Base-by-base conservation (phyloP, 176 grass and related monocot genomes). In the Calamus simplicifolius region DNA sequence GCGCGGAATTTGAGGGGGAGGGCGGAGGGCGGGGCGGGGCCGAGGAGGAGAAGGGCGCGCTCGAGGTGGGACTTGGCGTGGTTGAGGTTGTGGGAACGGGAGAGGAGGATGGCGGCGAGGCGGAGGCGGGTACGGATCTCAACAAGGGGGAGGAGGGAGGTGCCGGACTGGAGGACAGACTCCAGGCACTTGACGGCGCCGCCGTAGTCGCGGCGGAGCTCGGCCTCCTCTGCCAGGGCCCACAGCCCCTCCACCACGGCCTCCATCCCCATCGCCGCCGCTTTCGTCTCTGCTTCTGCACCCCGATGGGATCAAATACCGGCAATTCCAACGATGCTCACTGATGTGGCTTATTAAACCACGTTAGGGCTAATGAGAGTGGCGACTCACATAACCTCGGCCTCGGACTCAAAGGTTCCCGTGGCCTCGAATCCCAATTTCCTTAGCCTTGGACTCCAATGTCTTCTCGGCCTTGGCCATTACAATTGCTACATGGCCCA, bases 1-100 rank as follows among this genome's bases (percentile, higher is more conserved):
- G 87, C 84, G 3, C 81, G 67, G 49, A 97, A 84, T 81, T 91
- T 97, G 72, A 97, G 87, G 18, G 61, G 49, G 19, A 73, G 81
- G 16, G 84, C 67, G 3, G 91, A 80, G 4, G 87, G 80, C 17
- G 83, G 87, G 16, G 87, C 80, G 43, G 87, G 78, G 6, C 72
- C 79, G 55, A 79, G 77, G 72, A 97, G 83, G 51, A 97, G 62
- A 5, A 91, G 92, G 0, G 87, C 78, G 31, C 84, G 78, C 72
- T 97, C 84, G 26, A 97, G 92, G 65, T 97, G 92, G 1, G 81
- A 64, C 64, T 96, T 96, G 64, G 92, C 84, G 61, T 50, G 71
- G 72, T 80, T 58, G 50, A 84, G 83, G 3, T 80, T 89, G 38
- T 67, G 56, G 27, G 83, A 67, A 56, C 73, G 74, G 2, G 69